Conservation (phyloP, 2,329 filamentous ascomycete species). For the Trichoderma polysporum region DNA sequence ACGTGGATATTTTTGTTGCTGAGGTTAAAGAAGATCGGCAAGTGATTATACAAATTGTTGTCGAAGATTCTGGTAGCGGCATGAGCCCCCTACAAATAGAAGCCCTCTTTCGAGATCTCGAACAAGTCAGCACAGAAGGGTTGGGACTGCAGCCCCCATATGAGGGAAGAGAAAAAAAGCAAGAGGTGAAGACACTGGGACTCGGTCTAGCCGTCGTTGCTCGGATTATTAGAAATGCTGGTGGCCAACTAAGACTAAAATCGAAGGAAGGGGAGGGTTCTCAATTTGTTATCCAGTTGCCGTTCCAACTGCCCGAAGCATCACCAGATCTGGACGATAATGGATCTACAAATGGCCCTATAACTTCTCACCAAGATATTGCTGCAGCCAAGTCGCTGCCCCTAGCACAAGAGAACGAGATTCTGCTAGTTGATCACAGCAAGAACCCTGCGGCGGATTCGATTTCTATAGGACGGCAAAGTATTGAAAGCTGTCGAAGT, state of each 20-base stretch:
- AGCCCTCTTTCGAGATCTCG: constrained; percentile 57
- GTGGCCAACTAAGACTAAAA: constrained; percentile 80
- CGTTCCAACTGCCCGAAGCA: constrained; percentile 63
- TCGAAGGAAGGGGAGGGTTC: constrained; percentile 82
- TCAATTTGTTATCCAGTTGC: constrained; percentile 75
- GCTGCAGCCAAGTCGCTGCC: constrained; percentile 30
- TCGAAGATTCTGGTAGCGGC: constrained; percentile 73
- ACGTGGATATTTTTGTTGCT: constrained; percentile 66
- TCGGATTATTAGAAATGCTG: constrained; percentile 83
- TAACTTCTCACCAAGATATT: constrained; percentile 20
- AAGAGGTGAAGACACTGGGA: constrained; percentile 58
- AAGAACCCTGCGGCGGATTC: constrained; percentile 28
- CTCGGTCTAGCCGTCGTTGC: constrained; percentile 87
- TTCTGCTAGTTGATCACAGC: constrained; percentile 59
- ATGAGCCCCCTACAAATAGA: constrained; percentile 65
- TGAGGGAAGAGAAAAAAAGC: constrained; percentile 32
- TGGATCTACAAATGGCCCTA: constrained; percentile 6
- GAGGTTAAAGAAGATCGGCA: constrained; percentile 52
- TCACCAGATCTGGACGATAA: constrained; percentile 27
- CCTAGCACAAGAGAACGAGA: constrained; percentile 48
- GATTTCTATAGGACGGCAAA: constrained; percentile 21
- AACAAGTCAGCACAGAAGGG: constrained; percentile 55
- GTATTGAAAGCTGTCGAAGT: constrained; percentile 35
- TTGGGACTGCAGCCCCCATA: constrained; percentile 28
- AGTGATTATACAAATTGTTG: constrained; percentile 69